These are phyloP conservation scores for Phytopythium litorale DNA, from an alignment of 352 stramenopile genomes.

Conservation along the genomic window DNA sequence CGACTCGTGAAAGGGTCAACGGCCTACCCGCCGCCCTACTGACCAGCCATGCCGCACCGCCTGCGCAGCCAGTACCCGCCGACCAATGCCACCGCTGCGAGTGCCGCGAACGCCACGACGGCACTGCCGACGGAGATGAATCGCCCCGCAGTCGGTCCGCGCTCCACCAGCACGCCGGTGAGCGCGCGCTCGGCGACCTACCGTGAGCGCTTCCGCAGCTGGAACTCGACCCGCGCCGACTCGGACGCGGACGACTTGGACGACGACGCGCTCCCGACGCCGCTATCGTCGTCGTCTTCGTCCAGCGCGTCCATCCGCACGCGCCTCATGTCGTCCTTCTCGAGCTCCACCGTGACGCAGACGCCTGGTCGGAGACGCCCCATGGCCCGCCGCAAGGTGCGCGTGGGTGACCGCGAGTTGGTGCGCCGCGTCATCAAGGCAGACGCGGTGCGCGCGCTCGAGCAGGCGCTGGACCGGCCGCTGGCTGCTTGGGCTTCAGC, in stretches of 20 bases:
- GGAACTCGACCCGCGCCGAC: background rate
- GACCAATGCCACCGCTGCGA: background rate
- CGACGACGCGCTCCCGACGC: background rate
- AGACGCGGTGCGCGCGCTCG: conserved; percentile 10
- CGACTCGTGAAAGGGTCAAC: background rate
- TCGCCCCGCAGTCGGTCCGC: background rate
- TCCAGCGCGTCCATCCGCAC: background rate
- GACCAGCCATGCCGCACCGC: conserved; percentile 1
- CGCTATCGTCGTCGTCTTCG: background rate
- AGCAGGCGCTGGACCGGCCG: conserved; percentile 19
- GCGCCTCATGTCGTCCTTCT: conserved; percentile 1
- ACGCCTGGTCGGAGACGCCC: background rate
- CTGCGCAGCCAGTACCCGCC: conserved; percentile 5
- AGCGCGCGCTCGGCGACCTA: background rate
- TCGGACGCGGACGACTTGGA: conserved; percentile 1
- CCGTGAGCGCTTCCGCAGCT: conserved; percentile 6
- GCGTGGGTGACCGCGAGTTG: conserved; percentile 25
- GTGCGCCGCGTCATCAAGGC: conserved; percentile 13
- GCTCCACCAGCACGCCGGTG: background rate
- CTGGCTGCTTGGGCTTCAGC: conserved; percentile 14
- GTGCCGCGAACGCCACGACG: background rate
- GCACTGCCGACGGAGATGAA: background rate
- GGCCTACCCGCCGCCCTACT: background rate
- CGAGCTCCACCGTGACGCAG: background rate
- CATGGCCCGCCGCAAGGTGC: conserved; percentile 11